Evolutionary conservation across 75 land plant species (phyloP).

Genomic region (Larix kaempferi): DNA sequence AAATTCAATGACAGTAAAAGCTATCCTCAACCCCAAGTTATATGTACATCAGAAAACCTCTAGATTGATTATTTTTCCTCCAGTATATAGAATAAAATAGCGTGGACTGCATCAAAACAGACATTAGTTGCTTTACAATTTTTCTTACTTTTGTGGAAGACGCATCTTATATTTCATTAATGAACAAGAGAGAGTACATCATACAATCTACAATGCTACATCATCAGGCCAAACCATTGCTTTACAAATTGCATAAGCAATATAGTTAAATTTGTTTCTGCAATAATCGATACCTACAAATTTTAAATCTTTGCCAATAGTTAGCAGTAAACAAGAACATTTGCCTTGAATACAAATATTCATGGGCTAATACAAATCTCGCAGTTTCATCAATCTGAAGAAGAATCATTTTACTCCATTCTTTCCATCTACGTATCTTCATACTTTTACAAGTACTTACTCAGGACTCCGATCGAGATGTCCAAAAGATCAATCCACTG

Average conservation of each 20-base stretch:
- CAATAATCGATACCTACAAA: neutral
- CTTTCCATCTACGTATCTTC: neutral
- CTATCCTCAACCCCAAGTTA: no score
- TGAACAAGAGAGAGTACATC: no score
- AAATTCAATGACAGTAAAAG: no score
- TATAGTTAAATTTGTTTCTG: neutral
- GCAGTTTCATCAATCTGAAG: no score
- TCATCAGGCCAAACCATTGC: neutral
- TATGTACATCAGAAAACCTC: no score
- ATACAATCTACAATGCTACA: no score
- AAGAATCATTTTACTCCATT: neutral
- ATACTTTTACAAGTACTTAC: neutral
- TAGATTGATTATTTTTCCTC: no score
- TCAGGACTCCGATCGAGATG: conserved; percentile 44
- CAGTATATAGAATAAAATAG: no score
- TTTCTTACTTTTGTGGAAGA: no score
- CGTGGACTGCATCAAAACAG: no score
- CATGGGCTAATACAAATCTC: neutral
- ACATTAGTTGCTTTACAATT: no score
- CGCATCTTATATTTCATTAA: no score
- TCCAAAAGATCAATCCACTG: conserved; percentile 90
- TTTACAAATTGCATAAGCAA: conserved; percentile 1
- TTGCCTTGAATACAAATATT: neutral
- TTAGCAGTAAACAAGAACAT: neutral
- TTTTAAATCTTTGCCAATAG: neutral